Base-by-base conservation (phyloP, 345 rosid species). In the Linum trigynum region DNA sequence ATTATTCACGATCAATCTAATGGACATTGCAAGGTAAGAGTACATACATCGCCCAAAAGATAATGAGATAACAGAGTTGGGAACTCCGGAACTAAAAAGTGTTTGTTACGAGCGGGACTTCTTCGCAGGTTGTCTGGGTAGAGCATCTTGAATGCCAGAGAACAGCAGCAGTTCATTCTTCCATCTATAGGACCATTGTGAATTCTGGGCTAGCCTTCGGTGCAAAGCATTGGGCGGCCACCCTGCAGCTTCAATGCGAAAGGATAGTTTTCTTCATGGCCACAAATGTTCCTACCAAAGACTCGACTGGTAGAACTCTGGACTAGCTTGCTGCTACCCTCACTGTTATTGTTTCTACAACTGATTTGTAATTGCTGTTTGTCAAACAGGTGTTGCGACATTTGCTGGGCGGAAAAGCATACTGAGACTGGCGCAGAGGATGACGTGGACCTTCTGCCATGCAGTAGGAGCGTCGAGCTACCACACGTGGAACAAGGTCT, bases 181-280 rank as follows among this genome's bases (percentile, higher is more conserved):
- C 81, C 14, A 76, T 87, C 84, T 95, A 87, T 67, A 86, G 96
- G 5, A 76, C 95, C 38, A 69, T 87, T 38, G 90, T 91, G 6
- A 86, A 75, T 73, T 85, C 91, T 17, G 99, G 99, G 59, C 71
- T 87, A 60, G 96, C 99, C 57, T 94, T 94, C 53, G 97, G 99
- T 12, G 99, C 99, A 37, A 81, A 85, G 68, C 99, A 84, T 72
- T 90, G 99, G 99, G 76, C 88, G 56, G 80, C 91, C 61, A 85
- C 96, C 1, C 68, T 94, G 74, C 91, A 86, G 80, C 89, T 80
- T 61, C 96, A 90, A 56, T 94, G 99, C 37, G 99, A 95, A 67
- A 82, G 91, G 69, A 87, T 85, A 5, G 97, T 91, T 15, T 95
- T 95, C 85, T 91, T 84, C 86, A 89, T 95, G 99, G 99, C 99